Evolutionary conservation across 1,139 yeast genomes (phyloP).

Genomic region (Hemisphaericaspora lyxosophila): DNA sequence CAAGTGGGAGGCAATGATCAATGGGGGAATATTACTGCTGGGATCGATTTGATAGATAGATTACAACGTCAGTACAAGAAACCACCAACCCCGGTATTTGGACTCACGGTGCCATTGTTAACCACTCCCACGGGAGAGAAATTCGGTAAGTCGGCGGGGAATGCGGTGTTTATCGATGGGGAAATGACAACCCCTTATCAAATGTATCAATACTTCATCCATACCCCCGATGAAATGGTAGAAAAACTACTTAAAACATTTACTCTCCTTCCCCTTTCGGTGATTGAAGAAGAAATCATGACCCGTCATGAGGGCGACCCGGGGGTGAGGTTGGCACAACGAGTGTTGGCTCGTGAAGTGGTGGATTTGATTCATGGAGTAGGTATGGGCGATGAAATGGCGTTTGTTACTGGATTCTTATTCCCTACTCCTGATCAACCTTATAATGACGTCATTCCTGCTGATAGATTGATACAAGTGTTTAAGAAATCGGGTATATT

Average conservation of each 20-base stretch:
- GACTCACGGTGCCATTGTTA: slow-evolving; percentile 85
- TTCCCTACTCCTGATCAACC: slow-evolving; percentile 61
- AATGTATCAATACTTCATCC: slow-evolving; percentile 81
- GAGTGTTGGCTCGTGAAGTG: slow-evolving; percentile 76
- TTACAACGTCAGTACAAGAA: slow-evolving; percentile 30
- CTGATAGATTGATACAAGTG: slow-evolving; percentile 55
- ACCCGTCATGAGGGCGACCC: slow-evolving; percentile 57
- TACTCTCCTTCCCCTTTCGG: slow-evolving; percentile 68
- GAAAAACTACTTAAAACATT: slow-evolving; percentile 67
- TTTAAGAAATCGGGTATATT: slow-evolving; percentile 65
- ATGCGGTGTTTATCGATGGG: slow-evolving; percentile 85
- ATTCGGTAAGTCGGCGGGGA: slow-evolving; percentile 96
- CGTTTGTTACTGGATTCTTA: slow-evolving; percentile 60
- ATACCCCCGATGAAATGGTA: slow-evolving; percentile 77
- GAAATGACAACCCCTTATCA: slow-evolving; percentile 75
- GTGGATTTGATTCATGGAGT: slow-evolving; percentile 85
- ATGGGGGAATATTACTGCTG: slow-evolving; percentile 98
- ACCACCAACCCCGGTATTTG: slow-evolving; percentile 46
- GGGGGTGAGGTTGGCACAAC: slow-evolving; percentile 68
- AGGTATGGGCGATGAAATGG: slow-evolving; percentile 69
- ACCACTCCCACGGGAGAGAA: slow-evolving; percentile 91
- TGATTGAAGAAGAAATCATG: slow-evolving; percentile 54
- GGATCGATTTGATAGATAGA: slow-evolving; percentile 80
- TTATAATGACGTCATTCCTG: slow-evolving; percentile 45
- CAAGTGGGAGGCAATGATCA: slow-evolving; percentile 98